Percentiles rank a stretch among this genome's conserved stretches.
phyloP scores from a whole-genome alignment of 2,329 filamentous ascomycete genomes.

The Penicillium sp. region DNA sequence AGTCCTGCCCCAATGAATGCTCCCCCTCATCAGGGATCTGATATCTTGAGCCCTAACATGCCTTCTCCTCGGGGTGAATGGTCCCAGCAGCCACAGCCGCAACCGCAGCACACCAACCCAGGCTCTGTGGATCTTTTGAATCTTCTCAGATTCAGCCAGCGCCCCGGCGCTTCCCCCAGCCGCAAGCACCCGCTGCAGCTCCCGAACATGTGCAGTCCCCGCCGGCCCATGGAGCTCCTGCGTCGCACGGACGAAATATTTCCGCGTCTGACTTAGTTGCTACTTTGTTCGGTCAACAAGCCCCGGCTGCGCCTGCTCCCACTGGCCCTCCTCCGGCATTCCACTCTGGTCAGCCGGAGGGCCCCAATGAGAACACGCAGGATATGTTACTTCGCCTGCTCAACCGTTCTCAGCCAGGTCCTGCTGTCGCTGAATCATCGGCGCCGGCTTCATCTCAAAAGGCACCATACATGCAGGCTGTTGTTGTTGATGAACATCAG shows the following conservation, averaged over 20 bases:
- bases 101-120: conserved; percentile 40
- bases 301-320: conserved; percentile 29
- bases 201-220: conserved; percentile 30
- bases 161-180: conserved; percentile 34
- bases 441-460: conserved; percentile 39
- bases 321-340: conserved; percentile 24
- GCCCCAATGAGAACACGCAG: conserved; percentile 63
- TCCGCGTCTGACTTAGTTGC: conserved; percentile 59
- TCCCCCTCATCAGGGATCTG: conserved; percentile 56
- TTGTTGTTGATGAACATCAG: conserved; percentile 13
- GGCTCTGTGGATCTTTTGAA: conserved; percentile 60
- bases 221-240: conserved; percentile 24
- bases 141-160: conserved; percentile 62
- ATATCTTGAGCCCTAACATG: conserved; percentile 57
- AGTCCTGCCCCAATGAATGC: conserved; percentile 55
- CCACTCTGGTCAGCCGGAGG: conserved; percentile 25
- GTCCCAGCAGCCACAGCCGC: conserved; percentile 42
- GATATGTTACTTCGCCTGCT: conserved; percentile 83
- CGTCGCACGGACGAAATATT: conserved; percentile 39
- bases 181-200: conserved; percentile 25
- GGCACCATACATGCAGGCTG: conserved; percentile 27
- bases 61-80: conserved; percentile 44
- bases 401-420: conserved; percentile 62
- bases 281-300: conserved; percentile 52
- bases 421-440: conserved; percentile 35